phyloP scores from a whole-genome alignment of 2,329 filamentous ascomycete species.

The Cladosporium sp. region DNA sequence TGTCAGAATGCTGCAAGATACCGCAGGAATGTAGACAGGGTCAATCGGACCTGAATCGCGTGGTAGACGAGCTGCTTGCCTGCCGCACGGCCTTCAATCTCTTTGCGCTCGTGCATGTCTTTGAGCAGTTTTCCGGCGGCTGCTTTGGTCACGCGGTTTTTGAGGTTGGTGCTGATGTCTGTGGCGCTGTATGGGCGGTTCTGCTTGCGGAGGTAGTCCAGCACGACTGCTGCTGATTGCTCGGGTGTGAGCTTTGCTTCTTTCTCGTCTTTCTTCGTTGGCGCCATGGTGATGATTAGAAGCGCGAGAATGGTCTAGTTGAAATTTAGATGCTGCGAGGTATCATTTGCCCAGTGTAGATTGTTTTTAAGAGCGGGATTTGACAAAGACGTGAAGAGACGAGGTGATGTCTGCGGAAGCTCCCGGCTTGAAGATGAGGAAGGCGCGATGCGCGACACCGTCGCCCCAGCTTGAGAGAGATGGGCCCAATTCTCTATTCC shows the following conservation, averaged over 20 bases:
- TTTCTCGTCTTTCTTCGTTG: conserved; percentile 28
- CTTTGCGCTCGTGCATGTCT: conserved; percentile 56
- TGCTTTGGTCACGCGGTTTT: conserved; percentile 38
- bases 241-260: conserved; percentile 27
- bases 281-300: conserved; percentile 23
- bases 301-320: not conserved
- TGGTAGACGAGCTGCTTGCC: conserved; percentile 62
- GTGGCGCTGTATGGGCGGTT: conserved; percentile 33
- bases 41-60: conserved; percentile 38
- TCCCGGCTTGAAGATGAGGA: not conserved
- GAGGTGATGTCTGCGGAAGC: not conserved
- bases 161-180: conserved; percentile 33
- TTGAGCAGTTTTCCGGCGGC: conserved; percentile 57
- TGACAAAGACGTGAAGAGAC: not conserved
- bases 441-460: conserved; percentile 1
- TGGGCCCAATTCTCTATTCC: not conserved
- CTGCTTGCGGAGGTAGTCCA: conserved; percentile 29
- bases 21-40: not conserved
- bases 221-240: conserved; percentile 26
- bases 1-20: not conserved
- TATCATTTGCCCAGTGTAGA: not conserved
- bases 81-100: conserved; percentile 54
- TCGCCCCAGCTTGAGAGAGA: not conserved
- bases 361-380: not conserved
- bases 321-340: not conserved